Evolutionary conservation across 495 filamentous ascomycete species (phyloP).

Genomic region (Penicillium alfredii): DNA sequence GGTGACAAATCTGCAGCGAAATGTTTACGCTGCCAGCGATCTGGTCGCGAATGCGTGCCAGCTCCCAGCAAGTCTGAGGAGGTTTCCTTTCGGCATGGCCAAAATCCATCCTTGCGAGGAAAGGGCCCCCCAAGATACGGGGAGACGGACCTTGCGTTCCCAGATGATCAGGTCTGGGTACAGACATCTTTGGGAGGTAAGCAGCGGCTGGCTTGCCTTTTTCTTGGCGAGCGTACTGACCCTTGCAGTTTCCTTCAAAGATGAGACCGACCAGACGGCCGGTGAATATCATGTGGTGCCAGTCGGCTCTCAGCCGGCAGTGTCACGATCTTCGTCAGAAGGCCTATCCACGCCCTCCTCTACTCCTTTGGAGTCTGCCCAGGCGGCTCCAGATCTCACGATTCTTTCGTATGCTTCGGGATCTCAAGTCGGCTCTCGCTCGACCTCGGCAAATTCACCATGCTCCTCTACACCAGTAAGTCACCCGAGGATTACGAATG

Average conservation of each 20-base stretch:
- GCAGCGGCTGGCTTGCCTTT: slow-evolving; percentile 2
- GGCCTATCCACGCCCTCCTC: slow-evolving; percentile 25
- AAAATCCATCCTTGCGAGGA: slow-evolving; percentile 37
- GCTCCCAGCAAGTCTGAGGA: slow-evolving; percentile 37
- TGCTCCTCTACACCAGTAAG: slow-evolving; percentile 16
- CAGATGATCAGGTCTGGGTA: slow-evolving; percentile 36
- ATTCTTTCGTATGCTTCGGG: slow-evolving; percentile 11
- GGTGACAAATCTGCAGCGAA: slow-evolving; percentile 39
- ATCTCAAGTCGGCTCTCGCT: slow-evolving; percentile 15
- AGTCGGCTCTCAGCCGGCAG: slow-evolving; percentile 12
- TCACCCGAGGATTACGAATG: slow-evolving; percentile 22
- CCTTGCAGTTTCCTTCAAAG: slow-evolving; percentile 34
- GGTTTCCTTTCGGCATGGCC: slow-evolving; percentile 40
- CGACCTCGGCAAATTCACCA: slow-evolving; percentile 16
- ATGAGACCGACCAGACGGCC: slow-evolving; percentile 39
- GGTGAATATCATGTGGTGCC: slow-evolving; percentile 36
- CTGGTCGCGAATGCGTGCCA: slow-evolving; percentile 38
- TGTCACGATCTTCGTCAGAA: slow-evolving; percentile 22
- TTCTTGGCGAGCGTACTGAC: slow-evolving; percentile 1
- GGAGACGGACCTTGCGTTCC: slow-evolving; percentile 37
- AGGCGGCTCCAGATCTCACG: slow-evolving; percentile 9
- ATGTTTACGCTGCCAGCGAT: slow-evolving; percentile 41
- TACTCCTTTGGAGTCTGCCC: slow-evolving; percentile 17
- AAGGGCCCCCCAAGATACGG: slow-evolving; percentile 40
- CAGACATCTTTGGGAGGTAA: slow-evolving; percentile 28